A percentile compares a stretch with the other conserved stretches of the same genome.
These are phyloP conservation scores for Trichophyton equinum DNA, from an alignment of 2,329 filamentous ascomycete genomes.

Conservation along the genomic window DNA sequence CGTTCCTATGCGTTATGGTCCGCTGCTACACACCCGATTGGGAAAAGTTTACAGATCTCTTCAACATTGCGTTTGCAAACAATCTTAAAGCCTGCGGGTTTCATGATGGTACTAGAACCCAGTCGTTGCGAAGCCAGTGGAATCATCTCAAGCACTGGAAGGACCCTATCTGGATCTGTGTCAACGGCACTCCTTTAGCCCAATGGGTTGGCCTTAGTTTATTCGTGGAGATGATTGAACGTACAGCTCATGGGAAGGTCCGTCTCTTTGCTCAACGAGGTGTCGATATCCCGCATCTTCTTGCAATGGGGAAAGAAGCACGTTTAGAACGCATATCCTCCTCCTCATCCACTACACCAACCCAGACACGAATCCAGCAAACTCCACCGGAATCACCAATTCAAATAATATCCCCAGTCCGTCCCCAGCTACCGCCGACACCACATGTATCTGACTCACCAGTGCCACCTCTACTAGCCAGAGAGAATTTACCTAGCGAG, in stretches of 20 bases:
- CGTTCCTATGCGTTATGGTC: slow-evolving; percentile 6
- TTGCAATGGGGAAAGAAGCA: not conserved
- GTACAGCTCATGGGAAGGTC: not conserved
- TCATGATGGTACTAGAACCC: slow-evolving; percentile 3
- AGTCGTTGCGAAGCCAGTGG: slow-evolving; percentile 17
- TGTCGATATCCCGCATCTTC: not conserved
- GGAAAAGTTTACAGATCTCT: slow-evolving; percentile 13
- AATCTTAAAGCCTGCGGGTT: slow-evolving; percentile 17
- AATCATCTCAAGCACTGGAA: slow-evolving; percentile 12
- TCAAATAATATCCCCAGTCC: not conserved
- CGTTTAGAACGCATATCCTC: not conserved
- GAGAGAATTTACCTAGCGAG: not conserved
- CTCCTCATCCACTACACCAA: not conserved
- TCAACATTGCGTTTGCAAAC: slow-evolving; percentile 18
- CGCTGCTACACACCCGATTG: slow-evolving; percentile 6
- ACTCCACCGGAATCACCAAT: not conserved
- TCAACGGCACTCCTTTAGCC: slow-evolving; percentile 13
- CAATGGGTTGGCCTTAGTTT: not conserved
- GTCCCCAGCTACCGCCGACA: not conserved
- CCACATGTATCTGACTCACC: not conserved
- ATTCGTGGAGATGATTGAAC: not conserved
- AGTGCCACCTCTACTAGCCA: not conserved
- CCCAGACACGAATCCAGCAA: not conserved
- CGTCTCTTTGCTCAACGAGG: not conserved
- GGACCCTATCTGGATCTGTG: slow-evolving; percentile 17